Conservation (phyloP, 2,329 filamentous ascomycete genomes). For the Sporothrix variecibatus region DNA sequence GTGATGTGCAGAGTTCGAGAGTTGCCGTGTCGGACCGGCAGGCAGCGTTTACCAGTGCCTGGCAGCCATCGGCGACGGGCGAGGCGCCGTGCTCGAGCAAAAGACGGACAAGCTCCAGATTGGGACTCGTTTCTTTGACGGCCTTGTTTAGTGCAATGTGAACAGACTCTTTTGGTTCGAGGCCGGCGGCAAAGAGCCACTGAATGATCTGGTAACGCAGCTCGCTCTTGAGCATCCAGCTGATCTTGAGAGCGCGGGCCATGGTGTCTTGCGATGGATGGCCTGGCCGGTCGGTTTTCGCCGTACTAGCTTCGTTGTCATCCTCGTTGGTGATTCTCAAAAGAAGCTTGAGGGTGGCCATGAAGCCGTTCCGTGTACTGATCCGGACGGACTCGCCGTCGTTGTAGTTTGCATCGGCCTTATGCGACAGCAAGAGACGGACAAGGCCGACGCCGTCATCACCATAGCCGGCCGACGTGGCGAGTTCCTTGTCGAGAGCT, state of each 20-base stretch:
- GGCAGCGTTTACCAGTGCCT: conserved; percentile 54
- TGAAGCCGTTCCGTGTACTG: conserved; percentile 53
- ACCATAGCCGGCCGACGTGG: conserved; percentile 55
- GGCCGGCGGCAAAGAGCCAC: conserved; percentile 55
- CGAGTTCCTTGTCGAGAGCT: conserved; percentile 54
- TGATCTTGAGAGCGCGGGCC: conserved; percentile 54
- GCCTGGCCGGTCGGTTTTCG: conserved; percentile 43
- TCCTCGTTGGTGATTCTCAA: conserved; percentile 44
- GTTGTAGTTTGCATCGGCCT: conserved; percentile 58
- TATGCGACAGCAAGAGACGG: conserved; percentile 51
- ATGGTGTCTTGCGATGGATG: conserved; percentile 50
- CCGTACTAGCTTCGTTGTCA: background rate
- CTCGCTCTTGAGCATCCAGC: conserved; percentile 53
- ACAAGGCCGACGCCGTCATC: conserved; percentile 52
- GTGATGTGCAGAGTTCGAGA: conserved; percentile 43
- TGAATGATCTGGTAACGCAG: conserved; percentile 51
- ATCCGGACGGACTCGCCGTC: conserved; percentile 58
- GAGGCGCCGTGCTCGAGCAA: conserved; percentile 56
- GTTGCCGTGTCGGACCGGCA: conserved; percentile 43
- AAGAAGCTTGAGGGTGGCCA: conserved; percentile 53
- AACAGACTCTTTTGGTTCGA: conserved; percentile 51
- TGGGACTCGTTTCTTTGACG: conserved; percentile 53
- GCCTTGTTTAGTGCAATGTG: conserved; percentile 54
- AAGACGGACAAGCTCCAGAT: conserved; percentile 50
- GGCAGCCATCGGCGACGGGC: conserved; percentile 53